These are phyloP conservation scores for Saccharomycopsis fermentans DNA, from an alignment of 805 yeast species.

Conservation along the genomic window DNA sequence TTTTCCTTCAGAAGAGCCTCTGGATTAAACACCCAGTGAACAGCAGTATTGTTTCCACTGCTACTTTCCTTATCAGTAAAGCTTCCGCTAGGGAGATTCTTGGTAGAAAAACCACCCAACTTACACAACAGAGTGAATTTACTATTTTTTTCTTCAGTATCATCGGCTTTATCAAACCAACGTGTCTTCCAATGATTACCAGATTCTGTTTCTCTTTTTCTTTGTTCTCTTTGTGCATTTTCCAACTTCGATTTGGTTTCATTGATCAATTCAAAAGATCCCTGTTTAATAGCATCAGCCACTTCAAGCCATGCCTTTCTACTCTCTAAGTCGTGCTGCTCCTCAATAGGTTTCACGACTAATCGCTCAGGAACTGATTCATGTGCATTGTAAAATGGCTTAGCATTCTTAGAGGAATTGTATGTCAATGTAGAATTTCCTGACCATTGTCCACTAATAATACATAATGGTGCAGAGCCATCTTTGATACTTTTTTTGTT, in stretches of 20 bases:
- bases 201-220: conserved; percentile 59
- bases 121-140: conserved; percentile 33
- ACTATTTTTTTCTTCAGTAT: background rate
- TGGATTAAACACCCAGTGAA: conserved; percentile 64
- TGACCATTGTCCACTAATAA: conserved; percentile 90
- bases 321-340: conserved; percentile 73
- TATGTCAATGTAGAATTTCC: conserved; percentile 60
- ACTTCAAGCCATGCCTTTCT: conserved; percentile 87
- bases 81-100: conserved; percentile 57
- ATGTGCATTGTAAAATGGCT: conserved; percentile 55
- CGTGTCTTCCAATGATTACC: conserved; percentile 66
- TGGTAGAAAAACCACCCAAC: conserved; percentile 46
- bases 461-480: conserved; percentile 56
- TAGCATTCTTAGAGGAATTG: conserved; percentile 36
- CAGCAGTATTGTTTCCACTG: conserved; percentile 18
- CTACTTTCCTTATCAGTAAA: conserved; percentile 34
- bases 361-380: conserved; percentile 43
- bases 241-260: conserved; percentile 71
- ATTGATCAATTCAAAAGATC: conserved; percentile 69
- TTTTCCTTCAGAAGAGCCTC: conserved; percentile 47
- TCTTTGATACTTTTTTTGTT: conserved; percentile 40
- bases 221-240: conserved; percentile 71
- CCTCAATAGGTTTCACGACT: conserved; percentile 67
- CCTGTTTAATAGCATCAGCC: conserved; percentile 71
- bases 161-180: conserved; percentile 53